A percentile compares a stretch with the other conserved stretches of the same genome.
Conservation (phyloP, 2,329 filamentous ascomycete species). For the Fusarium metavorans region DNA sequence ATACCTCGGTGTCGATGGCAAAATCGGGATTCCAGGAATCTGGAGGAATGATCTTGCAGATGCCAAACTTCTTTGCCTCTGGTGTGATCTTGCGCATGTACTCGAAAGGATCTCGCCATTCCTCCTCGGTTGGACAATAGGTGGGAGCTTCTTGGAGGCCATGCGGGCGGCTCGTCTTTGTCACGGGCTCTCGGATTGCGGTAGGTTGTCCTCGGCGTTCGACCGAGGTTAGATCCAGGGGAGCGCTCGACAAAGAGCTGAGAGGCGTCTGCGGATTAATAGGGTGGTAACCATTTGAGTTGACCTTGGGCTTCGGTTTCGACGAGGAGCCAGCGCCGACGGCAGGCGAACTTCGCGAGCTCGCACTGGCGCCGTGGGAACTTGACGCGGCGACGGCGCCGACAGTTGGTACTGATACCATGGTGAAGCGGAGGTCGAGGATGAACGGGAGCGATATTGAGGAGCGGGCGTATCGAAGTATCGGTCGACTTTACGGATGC, state of each 20-base stretch:
- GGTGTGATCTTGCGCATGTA: conserved; percentile 93
- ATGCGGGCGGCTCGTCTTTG: conserved; percentile 83
- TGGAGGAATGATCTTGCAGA: conserved; percentile 95
- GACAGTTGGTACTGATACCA: conserved; percentile 56
- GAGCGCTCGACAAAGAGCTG: conserved; percentile 67
- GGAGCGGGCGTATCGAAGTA: conserved; percentile 16
- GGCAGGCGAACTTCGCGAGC: conserved; percentile 65
- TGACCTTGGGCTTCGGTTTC: conserved; percentile 66
- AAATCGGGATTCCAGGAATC: conserved; percentile 95
- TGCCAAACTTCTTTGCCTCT: conserved; percentile 87
- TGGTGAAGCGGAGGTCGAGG: conserved; percentile 39
- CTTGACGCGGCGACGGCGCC: conserved; percentile 52
- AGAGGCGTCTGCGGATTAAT: conserved; percentile 64
- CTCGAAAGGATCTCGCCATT: conserved; percentile 93
- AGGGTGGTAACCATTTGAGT: conserved; percentile 66
- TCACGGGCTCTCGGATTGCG: conserved; percentile 79
- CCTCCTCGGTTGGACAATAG: conserved; percentile 89
- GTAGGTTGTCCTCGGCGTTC: conserved; percentile 89
- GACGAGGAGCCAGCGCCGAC: conserved; percentile 53
- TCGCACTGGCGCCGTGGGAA: conserved; percentile 60
- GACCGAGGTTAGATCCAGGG: conserved; percentile 88
- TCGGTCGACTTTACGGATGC: conserved; percentile 36
- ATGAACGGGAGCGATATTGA: neutral
- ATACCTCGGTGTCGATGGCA: conserved; percentile 94
- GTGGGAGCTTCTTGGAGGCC: conserved; percentile 90